Evolutionary conservation across 2,329 filamentous ascomycete genomes (phyloP), one percentile per base, ranked within the genome.

Genomic region (Epichloe sibirici): DNA sequence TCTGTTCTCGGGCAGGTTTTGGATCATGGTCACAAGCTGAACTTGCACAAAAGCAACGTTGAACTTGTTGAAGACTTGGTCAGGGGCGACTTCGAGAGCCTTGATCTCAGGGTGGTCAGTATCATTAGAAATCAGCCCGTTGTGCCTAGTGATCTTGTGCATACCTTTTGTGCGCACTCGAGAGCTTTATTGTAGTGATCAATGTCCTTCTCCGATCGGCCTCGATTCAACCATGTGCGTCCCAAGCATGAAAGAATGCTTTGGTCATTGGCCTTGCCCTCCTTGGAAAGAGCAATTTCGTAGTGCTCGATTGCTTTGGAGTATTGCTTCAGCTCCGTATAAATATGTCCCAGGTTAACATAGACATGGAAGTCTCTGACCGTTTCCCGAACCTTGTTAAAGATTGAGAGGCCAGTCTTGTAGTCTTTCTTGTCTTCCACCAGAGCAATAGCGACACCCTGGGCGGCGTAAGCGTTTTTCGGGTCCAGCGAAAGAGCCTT

Each of bases 11-110:
- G 80, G 75, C 51, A 95, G 74, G 38, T 74, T 76, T 67, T 89
- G 85, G 51, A 96, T 82, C 34, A 86, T 81, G 45, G 86, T 85
- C 21, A 91, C 91, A 51, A 97, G 83, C 66, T 96, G 90, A 57
- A 95, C 94, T 65, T 97, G 93, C 31, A 97, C 88, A 64, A 96
- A 98, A 0, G 93, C 93, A 31, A 98, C 88, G 63, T 98, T 98
- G 78, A 98, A 98, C 66, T 93, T 89, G 68, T 93, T 88, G 68
- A 95, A 89, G 34, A 90, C 77, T 61, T 95, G 88, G 4, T 93
- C 86, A 0, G 90, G 87, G 1, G 87, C 83, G 51, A 86, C 79
- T 52, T 82, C 79, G 17, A 95, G 79, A 28, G 91, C 89, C 79
- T 86, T 35, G 7, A 34, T 34, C 21, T 17, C 12, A 23, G 39